A percentile compares a stretch with the other conserved stretches of the same genome.
phyloP scores from a whole-genome alignment of 352 stramenopile genomes.

The Phytophthora quininea region DNA sequence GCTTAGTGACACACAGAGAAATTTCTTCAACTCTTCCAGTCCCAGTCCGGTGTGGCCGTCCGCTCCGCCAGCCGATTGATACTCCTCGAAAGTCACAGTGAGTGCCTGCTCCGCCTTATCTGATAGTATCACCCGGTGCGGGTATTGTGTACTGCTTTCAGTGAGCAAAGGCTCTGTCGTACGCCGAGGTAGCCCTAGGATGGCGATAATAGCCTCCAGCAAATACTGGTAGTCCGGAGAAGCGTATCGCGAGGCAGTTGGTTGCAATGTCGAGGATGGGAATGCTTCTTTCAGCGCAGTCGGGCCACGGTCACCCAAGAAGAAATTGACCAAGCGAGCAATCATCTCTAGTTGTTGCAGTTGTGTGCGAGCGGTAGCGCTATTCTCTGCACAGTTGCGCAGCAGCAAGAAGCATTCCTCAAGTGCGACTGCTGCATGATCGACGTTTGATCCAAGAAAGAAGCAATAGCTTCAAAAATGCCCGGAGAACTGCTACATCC shows the following conservation, averaged over 20 bases:
- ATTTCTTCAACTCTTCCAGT: constrained; percentile 65
- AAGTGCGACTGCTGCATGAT: constrained; percentile 83
- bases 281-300: constrained; percentile 77
- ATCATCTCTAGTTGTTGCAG: constrained; percentile 76
- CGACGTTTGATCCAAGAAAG: constrained; percentile 76
- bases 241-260: constrained; percentile 54
- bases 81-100: constrained; percentile 80
- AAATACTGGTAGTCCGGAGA: constrained; percentile 90
- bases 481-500: constrained; percentile 34
- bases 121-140: constrained; percentile 69
- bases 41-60: constrained; percentile 43
- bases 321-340: constrained; percentile 82
- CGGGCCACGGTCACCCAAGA: constrained; percentile 74
- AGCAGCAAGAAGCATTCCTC: constrained; percentile 89
- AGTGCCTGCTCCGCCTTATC: constrained; percentile 78
- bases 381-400: constrained; percentile 76
- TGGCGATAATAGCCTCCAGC: constrained; percentile 86
- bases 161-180: constrained; percentile 68
- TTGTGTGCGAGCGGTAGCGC: constrained; percentile 46
- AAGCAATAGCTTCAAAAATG: constrained; percentile 58
- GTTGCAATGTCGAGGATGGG: constrained; percentile 54
- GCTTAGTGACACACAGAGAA: constrained; percentile 75
- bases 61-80: constrained; percentile 38
- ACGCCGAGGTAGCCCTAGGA: constrained; percentile 76
- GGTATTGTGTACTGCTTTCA: constrained; percentile 72